Conservation (phyloP, 495 filamentous ascomycete genomes). For the Rostrohypoxylon terebratum region DNA sequence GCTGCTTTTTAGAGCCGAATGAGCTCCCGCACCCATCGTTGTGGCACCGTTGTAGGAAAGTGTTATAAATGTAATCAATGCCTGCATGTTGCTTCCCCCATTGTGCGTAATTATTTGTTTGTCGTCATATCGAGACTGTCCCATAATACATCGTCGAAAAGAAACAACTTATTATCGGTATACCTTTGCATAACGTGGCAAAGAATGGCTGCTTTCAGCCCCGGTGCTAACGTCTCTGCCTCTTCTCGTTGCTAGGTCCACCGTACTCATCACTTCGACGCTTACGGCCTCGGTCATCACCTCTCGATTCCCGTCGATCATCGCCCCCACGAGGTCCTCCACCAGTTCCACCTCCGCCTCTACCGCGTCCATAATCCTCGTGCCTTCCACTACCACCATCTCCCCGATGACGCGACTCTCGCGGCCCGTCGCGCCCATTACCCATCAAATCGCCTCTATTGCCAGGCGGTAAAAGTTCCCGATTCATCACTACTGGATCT, state of each 20-base stretch:
- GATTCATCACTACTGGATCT: slow-evolving; percentile 41
- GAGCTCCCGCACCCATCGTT: slow-evolving; percentile 1
- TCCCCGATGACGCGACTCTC: slow-evolving; percentile 52
- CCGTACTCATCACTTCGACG: slow-evolving; percentile 55
- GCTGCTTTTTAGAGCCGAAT: slow-evolving; percentile 24
- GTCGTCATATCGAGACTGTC: slow-evolving; percentile 24
- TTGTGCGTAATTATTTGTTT: slow-evolving; percentile 23
- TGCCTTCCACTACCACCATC: slow-evolving; percentile 48
- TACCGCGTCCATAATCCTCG: slow-evolving; percentile 49
- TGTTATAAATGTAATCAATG: slow-evolving; percentile 41
- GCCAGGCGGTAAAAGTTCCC: slow-evolving; percentile 44
- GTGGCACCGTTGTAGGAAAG: slow-evolving; percentile 22
- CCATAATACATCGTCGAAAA: slow-evolving; percentile 49
- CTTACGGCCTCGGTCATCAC: slow-evolving; percentile 52
- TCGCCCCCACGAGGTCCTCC: slow-evolving; percentile 42
- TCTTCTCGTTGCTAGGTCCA: slow-evolving; percentile 49
- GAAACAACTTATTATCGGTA: slow-evolving; percentile 25
- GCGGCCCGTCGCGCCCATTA: slow-evolving; percentile 48
- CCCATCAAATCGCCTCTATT: slow-evolving; percentile 51
- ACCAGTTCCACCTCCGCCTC: slow-evolving; percentile 45
- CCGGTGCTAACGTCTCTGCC: slow-evolving; percentile 49
- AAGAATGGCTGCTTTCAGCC: slow-evolving; percentile 20
- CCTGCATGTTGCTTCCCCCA: slow-evolving; percentile 24
- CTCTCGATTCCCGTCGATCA: slow-evolving; percentile 49
- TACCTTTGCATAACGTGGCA: slow-evolving; percentile 28